Percentiles rank a stretch among this genome's conserved stretches.
Evolutionary conservation across 768 basidiomycete genomes (phyloP).

Genomic region (Boletus tylopilopsis): DNA sequence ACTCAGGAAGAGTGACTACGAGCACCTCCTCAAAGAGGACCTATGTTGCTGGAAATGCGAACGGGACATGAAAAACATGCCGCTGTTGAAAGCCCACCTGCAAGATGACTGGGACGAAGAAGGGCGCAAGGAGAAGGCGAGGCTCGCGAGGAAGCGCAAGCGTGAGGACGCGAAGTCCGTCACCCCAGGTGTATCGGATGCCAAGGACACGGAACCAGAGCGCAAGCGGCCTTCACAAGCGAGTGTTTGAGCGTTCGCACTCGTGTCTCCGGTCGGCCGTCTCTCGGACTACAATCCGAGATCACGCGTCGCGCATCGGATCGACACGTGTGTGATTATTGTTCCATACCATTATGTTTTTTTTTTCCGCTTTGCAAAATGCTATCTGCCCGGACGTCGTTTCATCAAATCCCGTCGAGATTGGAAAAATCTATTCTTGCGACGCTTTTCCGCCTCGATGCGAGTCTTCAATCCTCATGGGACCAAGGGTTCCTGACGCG

Average conservation of each 20-base stretch:
- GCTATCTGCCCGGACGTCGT: background rate
- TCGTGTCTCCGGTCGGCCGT: background rate
- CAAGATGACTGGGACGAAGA: slow-evolving; percentile 66
- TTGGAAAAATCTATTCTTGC: background rate
- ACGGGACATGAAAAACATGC: slow-evolving; percentile 63
- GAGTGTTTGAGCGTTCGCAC: slow-evolving; percentile 2
- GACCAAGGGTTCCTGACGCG: background rate
- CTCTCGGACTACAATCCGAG: background rate
- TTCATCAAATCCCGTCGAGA: background rate
- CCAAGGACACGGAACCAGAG: slow-evolving; percentile 10
- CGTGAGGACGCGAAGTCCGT: slow-evolving; percentile 6
- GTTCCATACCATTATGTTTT: background rate
- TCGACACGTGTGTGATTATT: background rate
- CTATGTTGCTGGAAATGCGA: slow-evolving; percentile 72
- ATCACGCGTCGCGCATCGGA: background rate
- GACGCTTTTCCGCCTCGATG: slow-evolving; percentile 18
- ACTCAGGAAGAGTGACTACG: slow-evolving; percentile 52
- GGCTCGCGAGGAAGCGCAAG: slow-evolving; percentile 40
- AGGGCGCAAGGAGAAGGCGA: slow-evolving; percentile 39
- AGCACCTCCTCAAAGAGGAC: slow-evolving; percentile 61
- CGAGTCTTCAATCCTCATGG: background rate
- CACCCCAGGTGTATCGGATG: background rate
- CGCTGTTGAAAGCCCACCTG: slow-evolving; percentile 69
- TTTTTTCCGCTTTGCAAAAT: slow-evolving; percentile 5
- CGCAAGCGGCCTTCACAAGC: slow-evolving; percentile 10